Percentiles rank a stretch among this genome's conserved stretches.
These are phyloP conservation scores for Yamadazyma insecticola DNA, from an alignment of 805 yeast species.

Conservation along the genomic window DNA sequence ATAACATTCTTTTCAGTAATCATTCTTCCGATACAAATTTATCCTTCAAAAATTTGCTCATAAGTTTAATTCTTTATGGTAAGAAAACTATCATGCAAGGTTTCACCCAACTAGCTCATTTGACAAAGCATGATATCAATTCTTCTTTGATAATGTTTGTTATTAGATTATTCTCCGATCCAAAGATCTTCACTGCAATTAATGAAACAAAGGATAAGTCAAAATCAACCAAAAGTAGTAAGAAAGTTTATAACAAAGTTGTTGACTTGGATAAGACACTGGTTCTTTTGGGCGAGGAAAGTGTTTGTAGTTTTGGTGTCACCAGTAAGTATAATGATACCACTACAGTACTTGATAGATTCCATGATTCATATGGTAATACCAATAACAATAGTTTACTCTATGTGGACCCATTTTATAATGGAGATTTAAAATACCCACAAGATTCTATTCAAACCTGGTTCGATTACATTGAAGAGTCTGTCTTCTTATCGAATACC, in stretches of 20 bases:
- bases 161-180: conserved; percentile 33
- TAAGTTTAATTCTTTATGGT: conserved; percentile 30
- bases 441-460: conserved; percentile 30
- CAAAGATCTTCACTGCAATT: conserved; percentile 25
- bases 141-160: conserved; percentile 39
- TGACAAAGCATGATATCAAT: conserved; percentile 34
- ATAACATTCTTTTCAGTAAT: conserved; percentile 26
- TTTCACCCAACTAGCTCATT: conserved; percentile 26
- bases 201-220: conserved; percentile 10
- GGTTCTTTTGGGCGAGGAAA: conserved; percentile 42
- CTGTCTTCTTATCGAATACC: conserved; percentile 16
- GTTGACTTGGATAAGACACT: conserved; percentile 19
- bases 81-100: conserved; percentile 35
- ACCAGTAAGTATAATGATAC: conserved; percentile 41
- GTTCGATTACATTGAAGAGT: conserved; percentile 28
- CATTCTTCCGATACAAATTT: conserved; percentile 16
- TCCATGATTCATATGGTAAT: conserved; percentile 1
- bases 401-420: conserved; percentile 12
- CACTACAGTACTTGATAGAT: conserved; percentile 23
- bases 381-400: conserved; percentile 8
- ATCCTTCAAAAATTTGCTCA: conserved; percentile 20
- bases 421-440: no score
- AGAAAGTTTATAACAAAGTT: conserved; percentile 12
- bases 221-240: conserved; percentile 16
- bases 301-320: conserved; percentile 48